phyloP scores from a whole-genome alignment of 371 early-diverging fungal species.

The Smittium culicis region DNA sequence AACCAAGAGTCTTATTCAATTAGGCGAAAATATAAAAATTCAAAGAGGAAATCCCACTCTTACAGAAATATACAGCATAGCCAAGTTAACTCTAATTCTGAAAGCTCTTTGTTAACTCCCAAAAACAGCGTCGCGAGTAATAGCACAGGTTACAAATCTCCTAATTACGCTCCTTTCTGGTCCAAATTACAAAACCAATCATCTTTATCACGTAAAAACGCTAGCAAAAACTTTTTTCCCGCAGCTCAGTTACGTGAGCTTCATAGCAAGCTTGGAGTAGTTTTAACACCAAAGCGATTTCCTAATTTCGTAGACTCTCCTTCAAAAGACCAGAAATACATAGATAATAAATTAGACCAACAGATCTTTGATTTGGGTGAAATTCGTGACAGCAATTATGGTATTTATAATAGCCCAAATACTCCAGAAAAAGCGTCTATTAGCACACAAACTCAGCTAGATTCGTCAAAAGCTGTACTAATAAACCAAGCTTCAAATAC shows the following conservation, averaged over 20 bases:
- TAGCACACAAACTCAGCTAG: not conserved
- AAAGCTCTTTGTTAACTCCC: not conserved
- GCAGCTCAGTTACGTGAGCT: slow-evolving; percentile 4
- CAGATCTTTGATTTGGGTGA: not conserved
- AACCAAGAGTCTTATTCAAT: not conserved
- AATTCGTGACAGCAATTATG: not conserved
- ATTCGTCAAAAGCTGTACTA: not conserved
- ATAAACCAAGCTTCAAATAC: not conserved
- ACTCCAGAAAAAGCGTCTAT: not conserved
- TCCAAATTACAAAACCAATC: not conserved
- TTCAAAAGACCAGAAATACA: not conserved
- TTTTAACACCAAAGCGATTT: slow-evolving; percentile 4
- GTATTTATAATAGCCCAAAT: not conserved
- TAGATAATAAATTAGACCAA: not conserved
- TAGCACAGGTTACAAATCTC: not conserved
- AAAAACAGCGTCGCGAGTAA: not conserved
- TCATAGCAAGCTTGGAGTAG: slow-evolving; percentile 10
- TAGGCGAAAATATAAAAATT: not conserved
- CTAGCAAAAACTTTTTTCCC: not conserved
- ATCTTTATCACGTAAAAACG: not conserved
- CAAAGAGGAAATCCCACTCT: not conserved
- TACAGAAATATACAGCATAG: not conserved
- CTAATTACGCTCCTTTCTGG: not conserved
- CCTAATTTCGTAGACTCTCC: not conserved
- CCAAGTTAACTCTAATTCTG: not conserved